Evolutionary conservation across 2,329 filamentous ascomycete species (phyloP).

Genomic region (Dothideomycetes sp.): DNA sequence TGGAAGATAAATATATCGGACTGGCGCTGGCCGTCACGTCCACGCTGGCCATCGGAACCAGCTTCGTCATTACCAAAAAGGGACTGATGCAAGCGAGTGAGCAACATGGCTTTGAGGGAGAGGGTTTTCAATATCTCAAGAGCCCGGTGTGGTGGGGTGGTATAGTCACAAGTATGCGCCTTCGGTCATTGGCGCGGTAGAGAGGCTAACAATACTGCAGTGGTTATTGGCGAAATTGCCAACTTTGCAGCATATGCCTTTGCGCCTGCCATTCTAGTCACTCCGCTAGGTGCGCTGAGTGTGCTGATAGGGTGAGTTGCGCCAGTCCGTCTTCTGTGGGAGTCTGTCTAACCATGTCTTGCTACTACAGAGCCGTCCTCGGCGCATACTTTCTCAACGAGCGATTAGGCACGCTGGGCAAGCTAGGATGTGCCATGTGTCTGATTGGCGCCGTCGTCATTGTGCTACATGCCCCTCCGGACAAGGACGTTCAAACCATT

Average conservation of each 20-base stretch:
- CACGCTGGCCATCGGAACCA: constrained; percentile 72
- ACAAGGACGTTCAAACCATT: constrained; percentile 81
- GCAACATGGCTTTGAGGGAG: constrained; percentile 89
- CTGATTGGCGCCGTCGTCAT: constrained; percentile 95
- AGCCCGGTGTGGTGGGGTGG: constrained; percentile 98
- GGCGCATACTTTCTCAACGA: constrained; percentile 92
- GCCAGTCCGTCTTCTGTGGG: too few relatives aligned
- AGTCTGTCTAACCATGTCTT: constrained; percentile 1
- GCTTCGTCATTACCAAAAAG: constrained; percentile 99
- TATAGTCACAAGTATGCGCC: constrained; percentile 66
- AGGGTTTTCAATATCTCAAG: constrained; percentile 86
- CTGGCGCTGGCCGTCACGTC: constrained; percentile 64
- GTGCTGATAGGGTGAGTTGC: constrained; percentile 66
- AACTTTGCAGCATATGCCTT: constrained; percentile 99
- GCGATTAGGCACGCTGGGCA: constrained; percentile 78
- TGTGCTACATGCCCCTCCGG: constrained; percentile 89
- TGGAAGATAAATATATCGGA: constrained; percentile 49
- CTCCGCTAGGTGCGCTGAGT: constrained; percentile 82
- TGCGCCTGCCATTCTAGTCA: constrained; percentile 95
- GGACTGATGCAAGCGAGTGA: constrained; percentile 85
- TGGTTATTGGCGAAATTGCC: constrained; percentile 86
- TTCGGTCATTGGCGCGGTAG: too few relatives aligned
- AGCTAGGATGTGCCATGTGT: constrained; percentile 91
- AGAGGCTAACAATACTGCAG: too few relatives aligned
- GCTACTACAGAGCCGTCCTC: constrained; percentile 62